These are phyloP conservation scores for Tricholoma saponaceum DNA, from an alignment of 768 basidiomycete genomes.

Conservation along the genomic window DNA sequence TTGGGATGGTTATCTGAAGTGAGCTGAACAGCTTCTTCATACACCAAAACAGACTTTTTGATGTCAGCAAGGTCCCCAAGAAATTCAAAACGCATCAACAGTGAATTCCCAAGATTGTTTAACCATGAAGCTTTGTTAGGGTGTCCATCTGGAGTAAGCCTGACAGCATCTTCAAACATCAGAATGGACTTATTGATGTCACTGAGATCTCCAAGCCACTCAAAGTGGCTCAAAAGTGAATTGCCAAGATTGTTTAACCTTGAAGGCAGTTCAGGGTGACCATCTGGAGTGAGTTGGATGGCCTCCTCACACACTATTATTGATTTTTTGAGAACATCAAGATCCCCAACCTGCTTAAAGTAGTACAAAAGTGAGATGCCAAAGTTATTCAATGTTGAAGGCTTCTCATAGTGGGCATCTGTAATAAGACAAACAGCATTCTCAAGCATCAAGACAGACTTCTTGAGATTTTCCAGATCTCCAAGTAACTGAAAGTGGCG, in stretches of 20 bases:
- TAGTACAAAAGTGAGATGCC: slow-evolving; percentile 9
- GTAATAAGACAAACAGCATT: too few relatives aligned
- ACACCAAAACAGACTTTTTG: slow-evolving; percentile 12
- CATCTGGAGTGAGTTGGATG: slow-evolving; percentile 7
- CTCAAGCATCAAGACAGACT: too few relatives aligned
- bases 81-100: slow-evolving; percentile 13
- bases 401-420: slow-evolving; percentile 2
- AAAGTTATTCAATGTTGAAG: slow-evolving; percentile 7
- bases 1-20: slow-evolving; percentile 9
- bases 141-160: slow-evolving; percentile 2
- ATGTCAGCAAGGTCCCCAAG: slow-evolving; percentile 14
- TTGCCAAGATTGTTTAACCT: slow-evolving; percentile 4
- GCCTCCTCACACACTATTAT: slow-evolving; percentile 9
- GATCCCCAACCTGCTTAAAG: slow-evolving; percentile 15
- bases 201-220: neutral
- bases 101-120: slow-evolving; percentile 10
- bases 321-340: slow-evolving; percentile 13
- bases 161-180: slow-evolving; percentile 3
- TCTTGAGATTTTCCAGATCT: too few relatives aligned
- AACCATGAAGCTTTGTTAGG: slow-evolving; percentile 2
- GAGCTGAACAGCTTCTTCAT: slow-evolving; percentile 5
- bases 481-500: too few relatives aligned
- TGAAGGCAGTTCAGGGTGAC: neutral
- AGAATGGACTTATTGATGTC: slow-evolving; percentile 14
- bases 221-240: neutral